Evolutionary conservation across 768 basidiomycete genomes (phyloP), one percentile per base, ranked within the genome.

Genomic region (Podaxis rugospora): DNA sequence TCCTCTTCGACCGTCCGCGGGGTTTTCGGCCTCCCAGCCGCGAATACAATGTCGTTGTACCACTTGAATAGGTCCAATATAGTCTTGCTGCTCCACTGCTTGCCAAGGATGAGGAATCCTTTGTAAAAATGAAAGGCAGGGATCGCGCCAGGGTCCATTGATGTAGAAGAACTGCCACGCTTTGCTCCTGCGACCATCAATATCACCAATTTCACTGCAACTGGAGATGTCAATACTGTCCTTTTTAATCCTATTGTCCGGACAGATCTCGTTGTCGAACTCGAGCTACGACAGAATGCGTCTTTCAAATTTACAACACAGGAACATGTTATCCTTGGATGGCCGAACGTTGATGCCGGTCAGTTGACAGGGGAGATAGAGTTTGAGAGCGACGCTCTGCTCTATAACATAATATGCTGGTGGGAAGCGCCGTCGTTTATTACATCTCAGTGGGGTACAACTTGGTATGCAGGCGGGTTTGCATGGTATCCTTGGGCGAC

Each of bases 161-260:
- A 49, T 25, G 57, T 50, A 1, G 57, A 39, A 4, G 35, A 50
- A 25, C 16, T 58, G 0, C 57, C 25, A 39, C n/a, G 21, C 10
- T 57, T 50, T 32, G 4, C 7, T 3, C 32, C 18, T 5, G 10
- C 57, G 0, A 14, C 36, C 13, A 50, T 57, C 28, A 35, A 27
- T 18, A 50, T 57, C 47, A 57, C 57, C 35, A 57, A 57, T 37
- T 57, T 49, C 57, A 50, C 46, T n/a, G 4, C 23, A 3, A 32
- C 27, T 10, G 57, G 44, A 14, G 47, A 50, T 13, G 5, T 16
- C 1, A 11, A 16, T 4, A 18, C 9, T 1, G 23, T 25, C 57
- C 35, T 57, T 6, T 1, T 6, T 13, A 36, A 57, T 37, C 13
- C 32, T 9, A 50, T 57, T 47, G 35, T 23, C 23, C 35, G 32